Base-by-base conservation (phyloP, 2,329 filamentous ascomycete species). In the Knoxdaviesia proteae region DNA sequence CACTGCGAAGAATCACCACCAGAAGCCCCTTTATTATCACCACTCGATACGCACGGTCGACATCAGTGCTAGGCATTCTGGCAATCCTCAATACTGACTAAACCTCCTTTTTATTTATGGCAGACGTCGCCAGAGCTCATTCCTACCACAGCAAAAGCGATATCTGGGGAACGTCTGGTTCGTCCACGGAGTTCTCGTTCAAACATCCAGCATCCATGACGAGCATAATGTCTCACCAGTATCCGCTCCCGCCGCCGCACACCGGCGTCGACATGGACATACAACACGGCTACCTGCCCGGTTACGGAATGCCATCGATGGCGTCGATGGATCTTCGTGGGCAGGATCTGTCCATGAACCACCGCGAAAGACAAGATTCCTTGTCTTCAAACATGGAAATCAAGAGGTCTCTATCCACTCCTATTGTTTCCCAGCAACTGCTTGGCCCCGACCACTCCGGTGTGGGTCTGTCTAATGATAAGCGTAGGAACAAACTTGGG, bases 401-500 rank as follows among this genome's bases (percentile, higher is more conserved):
- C 45, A 68, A 67, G 53, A 64, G 65, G 50, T 63, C 67, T 40
- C 57, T 66, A 53, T 68, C 68, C 48, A 66, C 64, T 38, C 62
- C 68, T 50, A 64, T 62, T 53, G 59, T 64, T 46, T 60, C 60
- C 47, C 59, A 59, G 41, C 58, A 59, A 52, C 58, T 52, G 47
- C 52, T 54, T 43, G 54, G 56, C 35, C 42, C 55, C 40, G 59
- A 62, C 36, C 53, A 56, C 42, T 52, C 54, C 20, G 46, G 55
- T 36, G 50, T 59, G 43, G 56, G 55, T 30, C 51, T 59, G 32
- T 50, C 60, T n/a, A 60, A 57, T 34, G 69, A 74, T 46, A 74
- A 69, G 58, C 68, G 64, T 47, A 76, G 87, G 55, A 94, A 94
- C 59, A 94, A 93, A 61, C 69, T 96, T 47, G 88, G 88, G 36